phyloP scores from a whole-genome alignment of 2,329 filamentous ascomycete genomes.

The Catunica adiposa region DNA sequence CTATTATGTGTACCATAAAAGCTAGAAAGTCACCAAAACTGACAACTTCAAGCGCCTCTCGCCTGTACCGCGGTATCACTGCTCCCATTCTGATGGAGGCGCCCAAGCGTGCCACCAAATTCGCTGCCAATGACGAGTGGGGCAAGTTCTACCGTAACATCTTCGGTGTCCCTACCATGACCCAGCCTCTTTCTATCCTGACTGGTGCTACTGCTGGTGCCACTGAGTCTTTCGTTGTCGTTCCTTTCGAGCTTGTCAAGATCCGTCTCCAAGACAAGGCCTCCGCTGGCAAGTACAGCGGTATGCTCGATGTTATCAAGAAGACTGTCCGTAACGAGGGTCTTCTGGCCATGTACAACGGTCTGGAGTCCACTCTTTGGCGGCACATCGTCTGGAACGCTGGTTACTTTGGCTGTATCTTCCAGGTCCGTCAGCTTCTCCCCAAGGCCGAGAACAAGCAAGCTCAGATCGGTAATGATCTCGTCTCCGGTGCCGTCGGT shows the following conservation, averaged over 20 bases:
- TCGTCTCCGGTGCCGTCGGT: conserved; percentile 72
- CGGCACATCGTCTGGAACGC: conserved; percentile 81
- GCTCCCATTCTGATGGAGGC: conserved; percentile 98
- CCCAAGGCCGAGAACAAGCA: conserved; percentile 68
- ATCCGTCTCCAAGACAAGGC: conserved; percentile 94
- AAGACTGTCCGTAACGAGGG: conserved; percentile 80
- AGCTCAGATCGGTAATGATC: conserved; percentile 68
- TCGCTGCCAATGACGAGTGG: conserved; percentile 98
- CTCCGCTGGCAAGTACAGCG: conserved; percentile 72
- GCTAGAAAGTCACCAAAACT: background rate
- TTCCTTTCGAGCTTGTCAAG: conserved; percentile 97
- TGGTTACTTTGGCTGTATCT: conserved; percentile 96
- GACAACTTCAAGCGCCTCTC: conserved; percentile 45
- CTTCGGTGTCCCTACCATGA: conserved; percentile 79
- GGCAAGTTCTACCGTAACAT: conserved; percentile 79
- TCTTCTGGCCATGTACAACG: conserved; percentile 80
- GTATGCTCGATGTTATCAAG: conserved; percentile 61
- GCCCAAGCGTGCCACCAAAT: conserved; percentile 86
- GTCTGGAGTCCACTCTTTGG: conserved; percentile 92
- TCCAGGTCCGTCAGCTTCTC: conserved; percentile 77
- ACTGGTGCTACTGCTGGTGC: conserved; percentile 91
- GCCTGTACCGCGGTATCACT: conserved; percentile 87
- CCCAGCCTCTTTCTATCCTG: conserved; percentile 74
- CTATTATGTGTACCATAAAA: background rate
- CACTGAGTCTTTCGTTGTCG: conserved; percentile 90